Conservation (phyloP, 1,139 yeast genomes). For the Nakaseomyces delphensis region DNA sequence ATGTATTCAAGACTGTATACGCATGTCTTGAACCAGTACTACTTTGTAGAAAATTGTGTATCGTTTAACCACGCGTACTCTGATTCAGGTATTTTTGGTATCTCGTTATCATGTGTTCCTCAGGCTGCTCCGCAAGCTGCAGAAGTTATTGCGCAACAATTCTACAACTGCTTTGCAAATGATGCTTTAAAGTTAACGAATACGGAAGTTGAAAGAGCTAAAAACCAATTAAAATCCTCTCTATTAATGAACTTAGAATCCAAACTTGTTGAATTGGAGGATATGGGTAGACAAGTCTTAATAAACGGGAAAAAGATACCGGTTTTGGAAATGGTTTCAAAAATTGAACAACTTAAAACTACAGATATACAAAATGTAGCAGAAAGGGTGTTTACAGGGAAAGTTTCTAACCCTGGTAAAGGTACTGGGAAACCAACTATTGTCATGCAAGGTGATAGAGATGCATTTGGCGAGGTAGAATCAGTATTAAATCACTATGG, state of each 20-base stretch:
- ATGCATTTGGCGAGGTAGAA: constrained; percentile 74
- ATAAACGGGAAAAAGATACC: constrained; percentile 73
- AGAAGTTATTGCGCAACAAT: constrained; percentile 71
- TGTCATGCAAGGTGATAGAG: constrained; percentile 84
- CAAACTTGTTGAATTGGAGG: constrained; percentile 85
- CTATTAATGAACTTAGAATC: constrained; percentile 89
- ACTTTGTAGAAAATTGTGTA: constrained; percentile 81
- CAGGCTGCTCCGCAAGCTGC: constrained; percentile 78
- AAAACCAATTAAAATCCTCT: constrained; percentile 84
- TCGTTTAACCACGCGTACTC: constrained; percentile 86
- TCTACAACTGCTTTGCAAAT: constrained; percentile 50
- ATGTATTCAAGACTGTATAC: constrained; percentile 94
- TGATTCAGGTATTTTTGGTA: constrained; percentile 87
- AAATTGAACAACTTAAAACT: constrained; percentile 59
- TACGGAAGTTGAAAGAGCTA: constrained; percentile 77
- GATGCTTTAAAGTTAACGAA: constrained; percentile 50
- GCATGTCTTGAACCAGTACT: constrained; percentile 81
- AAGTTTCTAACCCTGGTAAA: constrained; percentile 41
- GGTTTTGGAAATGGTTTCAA: constrained; percentile 72
- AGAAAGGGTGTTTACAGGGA: constrained; percentile 63
- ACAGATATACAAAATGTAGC: constrained; percentile 70
- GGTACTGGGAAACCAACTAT: constrained; percentile 66
- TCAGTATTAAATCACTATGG: constrained; percentile 62
- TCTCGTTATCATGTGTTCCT: constrained; percentile 76
- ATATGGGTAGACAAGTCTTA: constrained; percentile 89